phyloP scores from a whole-genome alignment of 1,284 basidiomycete genomes.

The Agroathelia rolfsii region DNA sequence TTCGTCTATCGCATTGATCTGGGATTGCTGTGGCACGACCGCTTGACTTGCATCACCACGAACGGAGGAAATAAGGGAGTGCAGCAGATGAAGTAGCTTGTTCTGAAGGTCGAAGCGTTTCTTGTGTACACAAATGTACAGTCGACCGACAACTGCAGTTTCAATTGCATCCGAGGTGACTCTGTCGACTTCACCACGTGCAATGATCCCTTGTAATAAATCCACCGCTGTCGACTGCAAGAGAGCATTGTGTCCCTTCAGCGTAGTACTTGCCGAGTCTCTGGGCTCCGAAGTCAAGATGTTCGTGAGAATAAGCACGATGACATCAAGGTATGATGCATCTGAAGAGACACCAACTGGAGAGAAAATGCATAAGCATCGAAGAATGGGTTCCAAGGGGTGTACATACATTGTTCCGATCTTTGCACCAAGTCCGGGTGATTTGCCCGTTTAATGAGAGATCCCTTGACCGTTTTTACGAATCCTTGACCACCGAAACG shows the following conservation, averaged over 20 bases:
- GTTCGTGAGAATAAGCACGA: slow-evolving; percentile 56
- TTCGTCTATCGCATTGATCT: slow-evolving; percentile 19
- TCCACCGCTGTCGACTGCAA: slow-evolving; percentile 75
- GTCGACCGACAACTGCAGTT: slow-evolving; percentile 60
- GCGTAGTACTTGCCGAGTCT: slow-evolving; percentile 31
- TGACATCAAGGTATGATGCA: slow-evolving; percentile 63
- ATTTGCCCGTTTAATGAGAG: slow-evolving; percentile 50
- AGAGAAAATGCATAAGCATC: slow-evolving; percentile 12
- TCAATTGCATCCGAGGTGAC: slow-evolving; percentile 57
- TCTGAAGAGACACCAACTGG: slow-evolving; percentile 46
- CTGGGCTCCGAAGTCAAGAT: slow-evolving; percentile 70
- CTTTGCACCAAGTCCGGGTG: slow-evolving; percentile 50
- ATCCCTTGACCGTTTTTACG: slow-evolving; percentile 54
- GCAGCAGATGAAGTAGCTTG: slow-evolving; percentile 86
- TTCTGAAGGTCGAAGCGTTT: slow-evolving; percentile 77
- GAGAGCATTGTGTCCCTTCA: slow-evolving; percentile 51
- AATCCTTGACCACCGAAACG: slow-evolving; percentile 87
- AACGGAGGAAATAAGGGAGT: slow-evolving; percentile 60
- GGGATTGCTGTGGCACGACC: slow-evolving; percentile 11
- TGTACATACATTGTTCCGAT: slow-evolving; percentile 34
- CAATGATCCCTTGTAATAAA: slow-evolving; percentile 72
- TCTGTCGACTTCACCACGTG: slow-evolving; percentile 66
- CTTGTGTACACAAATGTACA: slow-evolving; percentile 66
- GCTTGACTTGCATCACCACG: slow-evolving; percentile 14
- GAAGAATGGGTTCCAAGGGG: not conserved